Evolutionary conservation across 2,329 filamentous ascomycete species (phyloP), one percentile per base, ranked within the genome.

Genomic region (Fusarium nisikadoi): DNA sequence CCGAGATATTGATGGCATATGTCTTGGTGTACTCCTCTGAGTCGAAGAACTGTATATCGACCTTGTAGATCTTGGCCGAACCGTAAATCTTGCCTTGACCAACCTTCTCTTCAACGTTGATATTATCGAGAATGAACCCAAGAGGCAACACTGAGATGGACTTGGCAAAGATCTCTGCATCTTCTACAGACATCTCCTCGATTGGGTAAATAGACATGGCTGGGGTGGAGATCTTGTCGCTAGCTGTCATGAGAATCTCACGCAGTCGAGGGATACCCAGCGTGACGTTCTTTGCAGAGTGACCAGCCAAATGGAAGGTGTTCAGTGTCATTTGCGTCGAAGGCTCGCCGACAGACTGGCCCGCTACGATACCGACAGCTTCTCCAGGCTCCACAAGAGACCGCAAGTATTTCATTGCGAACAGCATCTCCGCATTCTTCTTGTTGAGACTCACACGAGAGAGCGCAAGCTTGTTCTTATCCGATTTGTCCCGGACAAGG

Each of bases 251-350:
- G 73, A 99, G 89, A 77, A 99, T 98, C 88, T 99, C 96, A 84
- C 96, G 89, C 25, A 99, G 88, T 84, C 96, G 94, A 65, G 96
- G 96, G 79, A 99, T 98, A 93, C 96, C 96, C 25, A 98, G 89
- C 2, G 96, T 99, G 79, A 99, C 97, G 88, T 99, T 99, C 87
- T 98, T 98, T 35, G 96, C 92, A 25, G 96, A 95, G 86, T 98
- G 95, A 79, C 96, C 96, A 82, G 96, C 96, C 89, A 99, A 93
- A 88, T 99, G 96, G 89, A 99, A 99, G 33, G 97, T 99, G 84
- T 99, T 99, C 61, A 99, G 86, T 12, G 97, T 99, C 97, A 99
- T 99, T 82, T 99, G 96, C 16, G 96, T 99, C 5, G 95, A 98
- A 13, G 97, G 96, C 80, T 99, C 97, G 79, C 96, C 96, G 45